Evolutionary conservation across 75 land plant species (phyloP).

Genomic region (Isoetes taiwanensis): DNA sequence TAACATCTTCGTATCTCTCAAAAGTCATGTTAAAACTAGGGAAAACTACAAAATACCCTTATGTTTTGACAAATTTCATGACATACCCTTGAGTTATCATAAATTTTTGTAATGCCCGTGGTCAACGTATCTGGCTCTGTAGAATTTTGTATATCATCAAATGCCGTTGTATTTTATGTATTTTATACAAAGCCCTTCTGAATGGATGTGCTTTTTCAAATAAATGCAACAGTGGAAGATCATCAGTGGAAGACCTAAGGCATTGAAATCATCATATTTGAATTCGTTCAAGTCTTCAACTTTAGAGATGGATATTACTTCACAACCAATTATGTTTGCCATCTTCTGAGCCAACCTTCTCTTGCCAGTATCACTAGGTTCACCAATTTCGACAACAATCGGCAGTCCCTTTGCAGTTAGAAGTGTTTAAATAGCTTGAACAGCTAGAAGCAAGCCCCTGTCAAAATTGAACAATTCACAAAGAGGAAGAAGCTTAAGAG

Average conservation of each 20-base stretch:
- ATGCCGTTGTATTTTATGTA: too few relatives aligned
- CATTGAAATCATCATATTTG: conserved; percentile 74
- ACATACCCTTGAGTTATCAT: too few relatives aligned
- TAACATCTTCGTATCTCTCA: too few relatives aligned
- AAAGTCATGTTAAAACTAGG: too few relatives aligned
- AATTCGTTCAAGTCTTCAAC: conserved; percentile 75
- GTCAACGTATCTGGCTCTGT: too few relatives aligned
- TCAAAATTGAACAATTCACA: conserved; percentile 93
- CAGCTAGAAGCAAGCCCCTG: conserved; percentile 90
- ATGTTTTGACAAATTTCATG: too few relatives aligned
- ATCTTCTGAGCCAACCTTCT: conserved; percentile 96
- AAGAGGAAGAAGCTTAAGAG: conserved; percentile 73
- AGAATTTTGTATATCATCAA: too few relatives aligned
- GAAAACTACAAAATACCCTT: too few relatives aligned
- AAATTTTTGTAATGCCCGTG: too few relatives aligned
- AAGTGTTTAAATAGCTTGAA: conserved; percentile 68
- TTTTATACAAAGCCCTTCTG: too few relatives aligned
- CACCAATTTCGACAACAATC: conserved; percentile 91
- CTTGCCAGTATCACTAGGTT: conserved; percentile 99
- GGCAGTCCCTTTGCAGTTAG: conserved; percentile 43
- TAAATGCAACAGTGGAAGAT: too few relatives aligned
- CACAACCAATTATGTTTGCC: conserved; percentile 99
- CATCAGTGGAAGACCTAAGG: conserved; percentile 77
- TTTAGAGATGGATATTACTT: conserved; percentile 88
- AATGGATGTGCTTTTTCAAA: too few relatives aligned